phyloP scores from a whole-genome alignment of 768 basidiomycete species.

The Russula griseocarnosa region DNA sequence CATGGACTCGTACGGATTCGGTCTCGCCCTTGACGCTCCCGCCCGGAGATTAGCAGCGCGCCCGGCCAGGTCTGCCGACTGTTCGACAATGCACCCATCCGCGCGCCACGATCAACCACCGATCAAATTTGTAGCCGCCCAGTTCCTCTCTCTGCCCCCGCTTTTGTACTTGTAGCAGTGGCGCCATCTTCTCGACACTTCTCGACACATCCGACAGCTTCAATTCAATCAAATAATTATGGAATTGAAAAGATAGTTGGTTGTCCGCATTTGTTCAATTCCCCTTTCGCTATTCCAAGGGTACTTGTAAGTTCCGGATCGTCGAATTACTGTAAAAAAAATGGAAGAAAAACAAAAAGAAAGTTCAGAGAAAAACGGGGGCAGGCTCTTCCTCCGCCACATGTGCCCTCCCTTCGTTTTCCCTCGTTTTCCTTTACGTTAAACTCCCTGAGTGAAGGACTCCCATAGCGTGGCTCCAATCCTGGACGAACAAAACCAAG shows the following conservation, averaged over 20 bases:
- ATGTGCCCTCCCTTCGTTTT: not conserved
- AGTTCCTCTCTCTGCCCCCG: not conserved
- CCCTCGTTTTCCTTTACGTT: constrained; percentile 9
- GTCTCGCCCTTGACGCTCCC: not conserved
- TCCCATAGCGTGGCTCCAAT: constrained; percentile 16
- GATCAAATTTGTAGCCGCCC: constrained; percentile 20
- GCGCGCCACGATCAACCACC: constrained; percentile 21
- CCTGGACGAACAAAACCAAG: not conserved
- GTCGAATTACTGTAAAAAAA: not conserved
- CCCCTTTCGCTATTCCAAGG: not conserved
- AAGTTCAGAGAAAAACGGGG: constrained; percentile 8
- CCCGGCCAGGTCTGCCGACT: not conserved
- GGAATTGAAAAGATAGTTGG: constrained; percentile 5
- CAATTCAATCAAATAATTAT: constrained; percentile 16
- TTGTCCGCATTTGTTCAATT: constrained; percentile 10
- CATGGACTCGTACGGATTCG: not conserved
- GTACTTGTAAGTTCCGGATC: not conserved
- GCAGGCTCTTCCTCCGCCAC: not conserved
- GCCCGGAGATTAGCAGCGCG: constrained; percentile 3
- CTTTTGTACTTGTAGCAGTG: not conserved
- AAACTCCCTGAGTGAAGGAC: not conserved
- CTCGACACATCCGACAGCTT: constrained; percentile 15
- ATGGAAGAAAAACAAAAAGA: constrained; percentile 13
- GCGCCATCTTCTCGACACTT: no score
- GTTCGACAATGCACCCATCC: not conserved